Evolutionary conservation across 2,329 filamentous ascomycete genomes (phyloP), one percentile per base, ranked within the genome.

Genomic region (Fusarium odoratissimum): DNA sequence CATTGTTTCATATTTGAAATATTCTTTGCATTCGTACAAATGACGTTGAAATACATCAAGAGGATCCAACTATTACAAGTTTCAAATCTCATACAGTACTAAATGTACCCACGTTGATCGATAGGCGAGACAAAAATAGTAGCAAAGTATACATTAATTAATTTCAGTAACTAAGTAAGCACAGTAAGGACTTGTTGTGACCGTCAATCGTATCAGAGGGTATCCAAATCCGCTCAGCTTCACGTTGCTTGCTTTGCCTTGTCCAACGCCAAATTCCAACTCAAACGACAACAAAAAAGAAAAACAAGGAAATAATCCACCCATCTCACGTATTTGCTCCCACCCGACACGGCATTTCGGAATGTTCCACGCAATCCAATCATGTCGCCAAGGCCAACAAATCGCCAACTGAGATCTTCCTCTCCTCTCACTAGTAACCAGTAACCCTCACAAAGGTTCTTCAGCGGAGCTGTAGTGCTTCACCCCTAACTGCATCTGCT

Each of bases 301-400:
- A 72, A 71, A 72, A 73, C 66, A 71, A 67, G 69, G 70, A 72
- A 72, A 67, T 57, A 38, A 7, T 44, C 56, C 70, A 67, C 38
- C 52, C 67, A 56, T 40, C 42, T 54, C 46, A 38, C 48, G 35
- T 55, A 63, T 62, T 70, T 70, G 69, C 70, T 67, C 54, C 51
- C 63, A 55, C 57, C 30, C 35, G 44, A 42, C 41, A 56, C 55
- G 59, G 51, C 31, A 48, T 40, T 56, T 60, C 55, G 49, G 69
- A 65, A 69, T 65, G 69, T 40, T 37, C 42, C 69, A 64, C 54
- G 65, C 64, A 71, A 67, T 51, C 56, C 54, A 56, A 67, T 61
- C 45, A 55, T 37, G n/a, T 45, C 23, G 37, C 69, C 68, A 64
- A 57, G 58, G 33, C 49, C 31, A 51, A 33, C 63, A 74, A 49